phyloP scores from a whole-genome alignment of 768 basidiomycete genomes.

The Cystofilobasidium bisporidii region DNA sequence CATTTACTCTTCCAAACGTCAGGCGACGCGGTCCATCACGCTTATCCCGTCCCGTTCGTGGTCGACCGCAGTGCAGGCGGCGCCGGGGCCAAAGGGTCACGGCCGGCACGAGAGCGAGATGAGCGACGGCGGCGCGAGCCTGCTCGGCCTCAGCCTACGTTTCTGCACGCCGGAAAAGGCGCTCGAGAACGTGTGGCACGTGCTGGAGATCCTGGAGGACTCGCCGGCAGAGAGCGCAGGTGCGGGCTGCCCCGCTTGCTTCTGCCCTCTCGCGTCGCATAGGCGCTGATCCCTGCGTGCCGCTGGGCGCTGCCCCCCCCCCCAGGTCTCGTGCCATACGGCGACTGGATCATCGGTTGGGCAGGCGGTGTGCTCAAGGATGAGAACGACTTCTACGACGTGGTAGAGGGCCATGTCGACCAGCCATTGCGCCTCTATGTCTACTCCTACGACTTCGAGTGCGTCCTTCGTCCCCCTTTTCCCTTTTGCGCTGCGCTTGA shows the following conservation, averaged over 20 bases:
- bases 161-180: constrained; percentile 83
- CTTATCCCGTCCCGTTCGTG: constrained; percentile 77
- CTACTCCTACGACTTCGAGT: constrained; percentile 96
- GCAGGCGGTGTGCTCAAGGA: constrained; percentile 82
- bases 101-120: constrained; percentile 3
- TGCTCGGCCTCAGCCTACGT: constrained; percentile 88
- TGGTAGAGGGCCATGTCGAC: constrained; percentile 92
- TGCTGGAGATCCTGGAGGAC: constrained; percentile 90
- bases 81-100: not conserved
- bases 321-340: constrained; percentile 77
- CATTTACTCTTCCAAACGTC: constrained; percentile 68
- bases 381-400: constrained; percentile 91
- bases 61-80: constrained; percentile 37
- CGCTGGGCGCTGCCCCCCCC: not conserved
- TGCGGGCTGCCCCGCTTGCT: no score
- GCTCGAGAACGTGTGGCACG: constrained; percentile 93
- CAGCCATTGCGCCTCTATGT: constrained; percentile 90
- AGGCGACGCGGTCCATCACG: constrained; percentile 59
- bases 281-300: no score
- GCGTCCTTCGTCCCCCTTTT: constrained; percentile 37
- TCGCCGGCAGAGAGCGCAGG: constrained; percentile 85
- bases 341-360: constrained; percentile 75
- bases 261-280: no score
- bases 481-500: no score
- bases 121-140: constrained; percentile 52